These are phyloP conservation scores for Calocybe cyanea DNA, from an alignment of 768 basidiomycete species.

Conservation along the genomic window DNA sequence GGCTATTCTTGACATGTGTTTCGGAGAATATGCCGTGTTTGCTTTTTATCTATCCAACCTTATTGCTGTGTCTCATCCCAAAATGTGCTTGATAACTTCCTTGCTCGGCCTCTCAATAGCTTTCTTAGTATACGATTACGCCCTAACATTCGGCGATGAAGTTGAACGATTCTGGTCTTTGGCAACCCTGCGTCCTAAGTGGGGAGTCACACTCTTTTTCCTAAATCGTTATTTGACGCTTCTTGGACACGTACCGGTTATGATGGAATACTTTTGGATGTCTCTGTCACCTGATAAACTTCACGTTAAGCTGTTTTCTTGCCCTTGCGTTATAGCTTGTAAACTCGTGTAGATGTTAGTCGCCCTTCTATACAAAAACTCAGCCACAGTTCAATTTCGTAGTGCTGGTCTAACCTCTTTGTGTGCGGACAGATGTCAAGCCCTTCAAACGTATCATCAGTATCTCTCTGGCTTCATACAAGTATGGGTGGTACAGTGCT, in stretches of 20 bases:
- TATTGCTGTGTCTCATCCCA: not conserved
- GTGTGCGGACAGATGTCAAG: constrained; percentile 8
- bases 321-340: constrained; percentile 6
- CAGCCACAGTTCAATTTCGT: not conserved
- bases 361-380: no score
- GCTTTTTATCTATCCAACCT: not conserved
- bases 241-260: constrained; percentile 25
- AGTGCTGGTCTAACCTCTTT: not conserved
- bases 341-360: not conserved
- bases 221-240: constrained; percentile 32
- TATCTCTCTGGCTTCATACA: constrained; percentile 14
- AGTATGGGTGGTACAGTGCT: constrained; percentile 11
- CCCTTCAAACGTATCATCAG: constrained; percentile 13
- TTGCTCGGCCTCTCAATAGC: constrained; percentile 11
- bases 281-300: constrained; percentile 12
- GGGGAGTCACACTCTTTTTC: constrained; percentile 27
- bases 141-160: constrained; percentile 33
- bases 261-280: constrained; percentile 23
- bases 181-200: constrained; percentile 12
- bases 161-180: constrained; percentile 32
- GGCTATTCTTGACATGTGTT: no score
- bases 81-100: not conserved
- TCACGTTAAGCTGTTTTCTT: constrained; percentile 5
- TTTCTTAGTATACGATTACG: constrained; percentile 34
- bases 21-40: no score